Evolutionary conservation across 768 basidiomycete genomes (phyloP), one percentile per base, ranked within the genome.

Genomic region (Leccinum uliginosum): DNA sequence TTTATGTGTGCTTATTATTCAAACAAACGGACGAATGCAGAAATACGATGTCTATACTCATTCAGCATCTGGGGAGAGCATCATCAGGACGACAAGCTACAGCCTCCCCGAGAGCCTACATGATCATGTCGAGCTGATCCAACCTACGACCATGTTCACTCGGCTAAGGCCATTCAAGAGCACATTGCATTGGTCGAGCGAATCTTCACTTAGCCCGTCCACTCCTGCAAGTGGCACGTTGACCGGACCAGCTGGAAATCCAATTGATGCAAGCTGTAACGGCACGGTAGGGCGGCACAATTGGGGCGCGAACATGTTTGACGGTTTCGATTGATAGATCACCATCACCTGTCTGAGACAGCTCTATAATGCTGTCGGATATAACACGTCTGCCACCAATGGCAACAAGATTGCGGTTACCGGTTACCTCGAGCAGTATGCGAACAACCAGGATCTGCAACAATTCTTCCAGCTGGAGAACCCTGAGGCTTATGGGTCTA

Each of bases 61-160:
- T 65, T 65, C 69, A 10, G 71, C 73, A 21, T 78, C 74, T 51
- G 85, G 81, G 4, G 81, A 84, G 29, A 67, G 75, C 14, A 67
- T 87, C 34, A 73, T 88, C 57, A 81, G 89, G 53, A 86, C 89
- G n/a, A 84, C 82, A 4, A 75, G 74, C 57, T 90, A 88, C 73
- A 84, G 82, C 62, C 78, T 91, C 17, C 88, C 88, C 0, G 75
- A 75, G 47, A 58, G 78, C 55, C 69, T 89, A 47, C 78, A 84
- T 61, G 71, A 74, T 3, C 85, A 89, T 63, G 67, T 89, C 55
- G 85, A 88, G 35, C 69, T 89, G 29, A 74, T 90, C 27, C 86
- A 89, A 58, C 88, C 88, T 0, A 89, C 88, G 3, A 89, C 86
- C 2, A 78, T 82, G 67, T 90, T 89, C 62, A 73, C 77, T 44